Conservation (phyloP, 2,329 filamentous ascomycete species). For the Exophiala bonariae region DNA sequence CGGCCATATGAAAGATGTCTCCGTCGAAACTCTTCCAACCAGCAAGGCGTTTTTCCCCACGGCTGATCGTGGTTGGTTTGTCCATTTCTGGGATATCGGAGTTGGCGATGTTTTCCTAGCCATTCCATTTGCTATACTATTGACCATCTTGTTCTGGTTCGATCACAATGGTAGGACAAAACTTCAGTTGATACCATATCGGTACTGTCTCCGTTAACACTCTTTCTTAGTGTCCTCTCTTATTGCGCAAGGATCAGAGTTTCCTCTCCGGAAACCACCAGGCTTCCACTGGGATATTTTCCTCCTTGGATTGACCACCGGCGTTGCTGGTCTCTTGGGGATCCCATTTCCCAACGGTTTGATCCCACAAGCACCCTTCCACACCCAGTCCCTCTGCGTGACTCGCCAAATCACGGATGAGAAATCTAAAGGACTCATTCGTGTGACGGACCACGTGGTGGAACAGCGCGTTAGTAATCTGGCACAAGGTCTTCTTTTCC, state of each 20-base stretch:
- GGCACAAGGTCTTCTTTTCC: conserved; percentile 72
- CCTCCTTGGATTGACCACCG: conserved; percentile 75
- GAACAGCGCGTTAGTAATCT: conserved; percentile 80
- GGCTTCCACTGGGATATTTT: conserved; percentile 87
- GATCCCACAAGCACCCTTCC: conserved; percentile 81
- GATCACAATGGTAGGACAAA: conserved; percentile 72
- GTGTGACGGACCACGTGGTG: conserved; percentile 61
- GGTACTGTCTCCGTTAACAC: not conserved
- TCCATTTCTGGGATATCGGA: conserved; percentile 76
- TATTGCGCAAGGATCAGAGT: conserved; percentile 80
- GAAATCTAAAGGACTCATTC: conserved; percentile 55
- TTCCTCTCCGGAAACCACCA: conserved; percentile 75
- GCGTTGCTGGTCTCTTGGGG: conserved; percentile 71
- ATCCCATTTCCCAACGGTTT: conserved; percentile 81
- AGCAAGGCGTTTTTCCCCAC: conserved; percentile 79
- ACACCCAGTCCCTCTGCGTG: conserved; percentile 76
- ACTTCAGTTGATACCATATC: not conserved
- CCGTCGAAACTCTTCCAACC: conserved; percentile 71
- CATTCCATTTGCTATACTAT: conserved; percentile 78
- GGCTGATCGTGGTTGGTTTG: conserved; percentile 69
- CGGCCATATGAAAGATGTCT: conserved; percentile 73
- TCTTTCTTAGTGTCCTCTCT: conserved; percentile 67
- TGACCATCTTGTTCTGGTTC: conserved; percentile 86
- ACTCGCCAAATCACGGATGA: conserved; percentile 57
- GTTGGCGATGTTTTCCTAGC: conserved; percentile 77